Percentiles rank a stretch among this genome's conserved stretches.
Evolutionary conservation across 768 basidiomycete species (phyloP).

Genomic region (Leucocoprinus sp.): DNA sequence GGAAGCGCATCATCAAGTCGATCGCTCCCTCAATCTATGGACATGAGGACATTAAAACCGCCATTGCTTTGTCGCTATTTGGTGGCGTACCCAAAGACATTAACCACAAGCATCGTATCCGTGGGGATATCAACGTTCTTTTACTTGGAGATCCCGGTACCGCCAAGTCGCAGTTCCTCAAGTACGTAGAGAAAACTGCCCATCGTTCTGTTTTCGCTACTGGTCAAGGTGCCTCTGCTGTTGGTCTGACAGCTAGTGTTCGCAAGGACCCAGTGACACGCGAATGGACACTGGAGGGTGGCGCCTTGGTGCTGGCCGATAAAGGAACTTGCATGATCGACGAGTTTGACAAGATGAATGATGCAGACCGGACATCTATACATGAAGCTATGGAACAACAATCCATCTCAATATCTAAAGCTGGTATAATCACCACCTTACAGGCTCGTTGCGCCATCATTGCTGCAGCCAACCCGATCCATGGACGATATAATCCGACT

Average conservation of each 20-base stretch:
- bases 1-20: slow-evolving; percentile 96
- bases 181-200: slow-evolving; percentile 98
- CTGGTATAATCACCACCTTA: slow-evolving; percentile 96
- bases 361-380: slow-evolving; percentile 93
- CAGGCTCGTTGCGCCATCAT: slow-evolving; percentile 97
- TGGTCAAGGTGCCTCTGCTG: slow-evolving; percentile 96
- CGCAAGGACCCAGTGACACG: slow-evolving; percentile 95
- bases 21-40: slow-evolving; percentile 99
- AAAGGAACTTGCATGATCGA: slow-evolving; percentile 97
- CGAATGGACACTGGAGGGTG: slow-evolving; percentile 98
- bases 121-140: slow-evolving; percentile 97
- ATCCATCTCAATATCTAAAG: slow-evolving; percentile 97
- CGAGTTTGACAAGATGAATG: slow-evolving; percentile 99
- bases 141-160: slow-evolving; percentile 97
- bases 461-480: slow-evolving; percentile 95
- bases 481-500: slow-evolving; percentile 96
- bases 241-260: slow-evolving; percentile 98
- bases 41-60: slow-evolving; percentile 98
- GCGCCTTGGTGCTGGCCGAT: slow-evolving; percentile 96
- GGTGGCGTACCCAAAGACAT: slow-evolving; percentile 94
- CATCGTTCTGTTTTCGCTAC: slow-evolving; percentile 97
- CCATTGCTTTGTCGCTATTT: slow-evolving; percentile 90
- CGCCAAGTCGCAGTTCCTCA: slow-evolving; percentile 97
- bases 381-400: slow-evolving; percentile 99
- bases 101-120: slow-evolving; percentile 90